phyloP scores from a whole-genome alignment of 257 asterid genomes.

The Buddleja alternifolia region DNA sequence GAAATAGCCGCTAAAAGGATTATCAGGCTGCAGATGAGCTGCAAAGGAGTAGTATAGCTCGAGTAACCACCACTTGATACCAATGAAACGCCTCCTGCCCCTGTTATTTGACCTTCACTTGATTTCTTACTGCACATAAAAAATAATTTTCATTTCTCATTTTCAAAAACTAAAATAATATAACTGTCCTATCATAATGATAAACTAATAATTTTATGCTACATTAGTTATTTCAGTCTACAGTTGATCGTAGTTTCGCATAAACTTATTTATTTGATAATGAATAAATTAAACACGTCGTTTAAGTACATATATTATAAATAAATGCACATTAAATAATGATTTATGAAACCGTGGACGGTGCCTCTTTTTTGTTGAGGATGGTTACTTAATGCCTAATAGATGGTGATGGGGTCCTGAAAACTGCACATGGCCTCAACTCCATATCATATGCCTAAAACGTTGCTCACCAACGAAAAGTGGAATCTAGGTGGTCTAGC shows the following conservation, averaged over 20 bases:
- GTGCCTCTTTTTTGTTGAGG: conserved; percentile 20
- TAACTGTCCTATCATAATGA: neutral
- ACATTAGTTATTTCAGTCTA: no score
- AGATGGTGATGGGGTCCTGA: conserved; percentile 3
- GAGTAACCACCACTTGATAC: conserved; percentile 37
- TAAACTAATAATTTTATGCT: no score
- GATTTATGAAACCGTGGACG: conserved; percentile 21
- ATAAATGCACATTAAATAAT: neutral
- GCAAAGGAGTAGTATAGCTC: conserved; percentile 4
- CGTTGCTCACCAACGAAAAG: neutral
- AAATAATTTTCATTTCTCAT: neutral
- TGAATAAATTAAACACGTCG: neutral
- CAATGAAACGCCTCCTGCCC: conserved; percentile 39
- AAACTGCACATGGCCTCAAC: conserved; percentile 30
- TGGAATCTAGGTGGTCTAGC: no score
- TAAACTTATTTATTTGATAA: neutral
- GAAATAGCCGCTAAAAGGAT: neutral
- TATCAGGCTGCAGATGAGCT: neutral
- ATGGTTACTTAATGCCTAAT: neutral
- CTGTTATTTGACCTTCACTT: conserved; percentile 42
- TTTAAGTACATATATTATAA: neutral
- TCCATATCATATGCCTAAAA: neutral
- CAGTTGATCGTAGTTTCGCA: neutral
- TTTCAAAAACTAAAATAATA: neutral
- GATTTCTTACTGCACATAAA: conserved; percentile 56